Percentiles rank a stretch among this genome's conserved stretches.
These are phyloP conservation scores for Mucor mucedo DNA, from an alignment of 371 early-diverging fungal species.

Conservation along the genomic window DNA sequence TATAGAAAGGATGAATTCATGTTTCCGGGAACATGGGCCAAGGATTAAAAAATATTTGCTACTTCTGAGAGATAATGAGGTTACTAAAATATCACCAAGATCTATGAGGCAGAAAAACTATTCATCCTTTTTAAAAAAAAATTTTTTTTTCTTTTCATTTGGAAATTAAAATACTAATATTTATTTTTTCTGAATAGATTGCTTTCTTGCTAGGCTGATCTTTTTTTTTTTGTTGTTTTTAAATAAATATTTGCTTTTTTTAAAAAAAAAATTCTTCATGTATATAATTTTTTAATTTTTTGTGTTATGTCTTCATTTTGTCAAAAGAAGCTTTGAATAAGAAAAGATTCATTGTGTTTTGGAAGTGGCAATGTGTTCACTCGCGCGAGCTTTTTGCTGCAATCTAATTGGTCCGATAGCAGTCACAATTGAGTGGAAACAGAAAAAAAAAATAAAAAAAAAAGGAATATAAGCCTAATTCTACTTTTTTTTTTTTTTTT, in stretches of 20 bases:
- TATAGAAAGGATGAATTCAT: not conserved
- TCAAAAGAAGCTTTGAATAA: too few species aligned
- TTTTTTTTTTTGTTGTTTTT: too few species aligned
- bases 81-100: constrained; percentile 32
- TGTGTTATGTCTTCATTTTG: too few species aligned
- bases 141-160: not conserved
- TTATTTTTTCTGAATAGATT: not conserved
- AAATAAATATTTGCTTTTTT: too few species aligned
- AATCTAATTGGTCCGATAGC: not conserved
- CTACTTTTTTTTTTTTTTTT: constrained; percentile 18
- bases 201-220: too few species aligned
- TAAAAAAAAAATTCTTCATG: too few species aligned
- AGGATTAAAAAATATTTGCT: constrained; percentile 33
- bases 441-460: constrained; percentile 9
- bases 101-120: constrained; percentile 23
- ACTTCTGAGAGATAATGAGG: constrained; percentile 32
- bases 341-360: too few species aligned
- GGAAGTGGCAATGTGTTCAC: too few species aligned
- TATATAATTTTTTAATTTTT: too few species aligned
- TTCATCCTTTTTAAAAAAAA: constrained; percentile 1
- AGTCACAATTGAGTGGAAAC: not conserved
- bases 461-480: constrained; percentile 12
- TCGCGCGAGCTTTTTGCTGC: not conserved
- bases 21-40: constrained; percentile 8
- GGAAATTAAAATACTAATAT: not conserved